Percentiles rank a stretch among this genome's conserved stretches.
Conservation (phyloP, 78 protist genomes). For the Goniomonas avonlea region DNA sequence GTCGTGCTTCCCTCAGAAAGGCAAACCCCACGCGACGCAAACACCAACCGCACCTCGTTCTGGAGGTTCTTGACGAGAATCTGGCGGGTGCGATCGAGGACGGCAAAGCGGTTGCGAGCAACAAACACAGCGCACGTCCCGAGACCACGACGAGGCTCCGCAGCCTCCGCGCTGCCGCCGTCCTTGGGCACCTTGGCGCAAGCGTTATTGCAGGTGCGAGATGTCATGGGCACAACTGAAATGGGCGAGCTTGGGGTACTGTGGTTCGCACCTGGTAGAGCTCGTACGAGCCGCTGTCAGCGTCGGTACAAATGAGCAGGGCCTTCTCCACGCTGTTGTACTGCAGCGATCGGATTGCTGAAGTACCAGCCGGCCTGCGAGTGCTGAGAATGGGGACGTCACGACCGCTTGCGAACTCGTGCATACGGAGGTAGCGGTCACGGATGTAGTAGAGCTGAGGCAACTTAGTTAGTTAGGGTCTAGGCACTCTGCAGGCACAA, state of each 20-base stretch:
- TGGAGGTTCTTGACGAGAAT: constrained; percentile 64
- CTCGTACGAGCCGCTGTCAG: constrained; percentile 82
- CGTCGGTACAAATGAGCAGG: constrained; percentile 41
- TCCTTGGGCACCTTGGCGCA: no score
- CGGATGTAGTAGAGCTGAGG: background rate
- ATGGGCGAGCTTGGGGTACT: constrained; percentile 34
- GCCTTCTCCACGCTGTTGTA: constrained; percentile 76
- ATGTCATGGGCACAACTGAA: no score
- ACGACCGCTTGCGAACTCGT: background rate
- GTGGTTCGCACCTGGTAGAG: constrained; percentile 70
- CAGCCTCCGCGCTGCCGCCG: background rate
- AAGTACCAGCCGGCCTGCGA: constrained; percentile 4
- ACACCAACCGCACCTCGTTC: constrained; percentile 59
- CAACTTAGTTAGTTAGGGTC: no score
- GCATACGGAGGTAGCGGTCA: constrained; percentile 64
- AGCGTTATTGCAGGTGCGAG: no score
- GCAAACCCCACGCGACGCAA: no score
- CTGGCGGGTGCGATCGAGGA: constrained; percentile 68
- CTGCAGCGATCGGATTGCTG: constrained; percentile 34
- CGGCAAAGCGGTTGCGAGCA: constrained; percentile 84
- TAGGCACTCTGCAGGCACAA: no score
- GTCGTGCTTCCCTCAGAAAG: no score
- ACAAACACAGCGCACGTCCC: constrained; percentile 79
- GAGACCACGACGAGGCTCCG: constrained; percentile 59
- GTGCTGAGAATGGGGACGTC: constrained; percentile 5